A percentile compares a stretch with the other conserved stretches of the same genome.
Evolutionary conservation across 2,329 filamentous ascomycete genomes (phyloP).

Genomic region (Pseudogymnoascus destructans): DNA sequence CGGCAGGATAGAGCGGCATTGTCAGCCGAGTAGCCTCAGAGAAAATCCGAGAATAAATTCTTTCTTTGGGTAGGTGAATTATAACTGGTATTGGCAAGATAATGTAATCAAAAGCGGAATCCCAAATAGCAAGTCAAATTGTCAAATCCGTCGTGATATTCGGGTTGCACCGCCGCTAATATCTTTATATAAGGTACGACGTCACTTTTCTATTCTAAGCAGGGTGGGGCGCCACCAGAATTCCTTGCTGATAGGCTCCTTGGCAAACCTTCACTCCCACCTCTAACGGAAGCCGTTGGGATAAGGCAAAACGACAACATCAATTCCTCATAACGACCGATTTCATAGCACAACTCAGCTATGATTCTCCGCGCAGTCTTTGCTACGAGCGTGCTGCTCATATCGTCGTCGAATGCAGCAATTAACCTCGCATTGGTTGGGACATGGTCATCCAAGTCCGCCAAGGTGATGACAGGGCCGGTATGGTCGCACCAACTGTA

Average conservation of each 20-base stretch:
- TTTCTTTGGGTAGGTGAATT: background rate
- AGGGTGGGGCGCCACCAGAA: conserved; percentile 3
- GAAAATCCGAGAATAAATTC: background rate
- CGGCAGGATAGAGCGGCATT: background rate
- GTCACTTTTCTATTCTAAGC: conserved; percentile 7
- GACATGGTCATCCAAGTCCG: conserved; percentile 61
- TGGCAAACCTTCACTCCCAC: conserved; percentile 3
- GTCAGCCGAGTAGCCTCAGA: background rate
- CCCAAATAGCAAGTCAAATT: background rate
- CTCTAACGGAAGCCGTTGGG: background rate
- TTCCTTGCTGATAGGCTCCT: conserved; percentile 1
- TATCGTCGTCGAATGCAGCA: conserved; percentile 28
- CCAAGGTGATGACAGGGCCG: conserved; percentile 54
- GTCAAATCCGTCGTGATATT: background rate
- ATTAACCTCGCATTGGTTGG: conserved; percentile 43
- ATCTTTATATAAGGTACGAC: background rate
- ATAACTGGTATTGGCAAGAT: background rate
- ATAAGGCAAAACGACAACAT: background rate
- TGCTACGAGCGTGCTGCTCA: conserved; percentile 20
- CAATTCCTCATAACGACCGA: background rate
- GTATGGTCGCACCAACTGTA: conserved; percentile 33
- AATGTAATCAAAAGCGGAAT: background rate
- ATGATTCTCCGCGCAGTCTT: conserved; percentile 16
- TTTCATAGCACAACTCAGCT: background rate
- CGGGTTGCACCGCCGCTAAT: background rate